Percentiles rank a stretch among this genome's conserved stretches.
Evolutionary conservation across 139 green algal species (phyloP).

Genomic region (Auxenochlorella pyrenoidosa): DNA sequence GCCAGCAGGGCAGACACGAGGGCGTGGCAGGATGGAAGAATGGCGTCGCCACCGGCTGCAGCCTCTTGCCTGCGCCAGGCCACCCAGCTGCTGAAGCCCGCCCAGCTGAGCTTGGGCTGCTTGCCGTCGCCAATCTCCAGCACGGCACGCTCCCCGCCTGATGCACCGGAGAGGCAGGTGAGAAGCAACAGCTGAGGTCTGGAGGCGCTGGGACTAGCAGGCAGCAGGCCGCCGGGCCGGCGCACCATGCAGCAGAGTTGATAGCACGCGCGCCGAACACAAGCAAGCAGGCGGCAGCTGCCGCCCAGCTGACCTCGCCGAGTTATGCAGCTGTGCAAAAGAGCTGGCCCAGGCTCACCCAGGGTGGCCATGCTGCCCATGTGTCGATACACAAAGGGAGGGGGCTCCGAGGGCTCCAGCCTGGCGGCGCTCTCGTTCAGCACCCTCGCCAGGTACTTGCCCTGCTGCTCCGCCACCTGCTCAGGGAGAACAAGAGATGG

Average conservation of each 20-base stretch:
- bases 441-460: slow-evolving; percentile 79
- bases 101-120: slow-evolving; percentile 5
- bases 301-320: not conserved
- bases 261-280: too few species aligned
- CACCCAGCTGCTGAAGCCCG: slow-evolving; percentile 71
- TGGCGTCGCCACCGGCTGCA: not conserved
- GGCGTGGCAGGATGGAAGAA: not conserved
- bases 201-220: too few species aligned
- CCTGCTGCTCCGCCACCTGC: slow-evolving; percentile 96
- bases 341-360: not conserved
- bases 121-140: slow-evolving; percentile 55
- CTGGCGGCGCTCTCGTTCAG: slow-evolving; percentile 67
- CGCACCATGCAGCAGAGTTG: too few species aligned
- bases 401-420: not conserved
- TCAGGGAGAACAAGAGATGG: not conserved
- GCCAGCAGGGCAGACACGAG: not conserved
- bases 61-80: slow-evolving; percentile 64
- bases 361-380: slow-evolving; percentile 79
- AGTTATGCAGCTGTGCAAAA: not conserved
- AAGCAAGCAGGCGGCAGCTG: too few species aligned
- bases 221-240: not conserved
- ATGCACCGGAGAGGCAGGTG: not conserved
- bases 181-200: not conserved
- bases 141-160: slow-evolving; percentile 53
- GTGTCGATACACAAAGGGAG: slow-evolving; percentile 26